Evolutionary conservation across 768 basidiomycete genomes (phyloP), one percentile per base, ranked within the genome.

Genomic region (Agaricus blazei): DNA sequence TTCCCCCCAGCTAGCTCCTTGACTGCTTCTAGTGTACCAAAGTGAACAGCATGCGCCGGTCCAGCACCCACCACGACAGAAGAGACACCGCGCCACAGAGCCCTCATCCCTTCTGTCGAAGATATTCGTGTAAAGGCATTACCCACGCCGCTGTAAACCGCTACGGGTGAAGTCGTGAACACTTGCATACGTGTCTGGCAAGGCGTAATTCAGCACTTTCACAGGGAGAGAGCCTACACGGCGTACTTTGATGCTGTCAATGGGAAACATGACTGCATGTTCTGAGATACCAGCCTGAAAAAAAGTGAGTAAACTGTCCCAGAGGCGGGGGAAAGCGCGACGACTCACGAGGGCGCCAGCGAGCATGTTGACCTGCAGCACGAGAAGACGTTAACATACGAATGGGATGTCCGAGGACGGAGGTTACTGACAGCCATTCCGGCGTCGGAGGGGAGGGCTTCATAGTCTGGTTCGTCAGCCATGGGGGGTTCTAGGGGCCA

Each of bases 111-210:
- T 70, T 99, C 97, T 3, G 93, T 95, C 12, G 94, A 85, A 1
- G 93, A 90, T 75, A 98, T 96, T 52, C 91, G 85, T 53, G 88
- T 80, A 65, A 96, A 90, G 0, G 93, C 93, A 65, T 96, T 88
- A 40, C 90, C 90, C 61, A 96, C 86, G 19, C 90, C 90, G 29
- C 85, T 88, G 75, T 96, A 96, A 26, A 93, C 80, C 9, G 90
- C 91, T 7, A 85, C 84, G 5, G 89, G 90, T 12, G 89, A 89
- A 8, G 92, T 78, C 40, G 92, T 83, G 64, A 95, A 90, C 49
- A 99, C 93, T 76, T 99, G 97, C 97, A 99, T 99, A 66, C 97
- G 91, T 45, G 97, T 98, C 97, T 99, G 50, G 29, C 27, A 27
- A 49, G n/a, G 27, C 48, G 26, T 61, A 36, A 28, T 46, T 57